Evolutionary conservation across 2,329 filamentous ascomycete species (phyloP).

Genomic region (Aspergillus ochraceus): DNA sequence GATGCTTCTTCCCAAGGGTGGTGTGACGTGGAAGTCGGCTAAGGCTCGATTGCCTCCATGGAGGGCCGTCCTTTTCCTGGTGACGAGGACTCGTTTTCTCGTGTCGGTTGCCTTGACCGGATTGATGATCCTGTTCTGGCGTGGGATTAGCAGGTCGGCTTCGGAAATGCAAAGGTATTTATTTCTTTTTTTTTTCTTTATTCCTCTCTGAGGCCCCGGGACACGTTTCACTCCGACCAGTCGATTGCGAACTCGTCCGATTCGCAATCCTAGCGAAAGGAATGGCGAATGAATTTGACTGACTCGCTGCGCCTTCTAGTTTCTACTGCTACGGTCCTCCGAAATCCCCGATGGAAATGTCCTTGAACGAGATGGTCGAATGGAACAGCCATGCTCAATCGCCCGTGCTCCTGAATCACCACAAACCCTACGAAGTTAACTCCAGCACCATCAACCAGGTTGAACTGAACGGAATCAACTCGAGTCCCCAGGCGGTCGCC

Average conservation of each 20-base stretch:
- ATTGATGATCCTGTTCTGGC: constrained; percentile 80
- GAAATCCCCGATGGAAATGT: constrained; percentile 96
- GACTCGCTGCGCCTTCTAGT: constrained; percentile 50
- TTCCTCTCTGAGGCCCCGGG: not conserved
- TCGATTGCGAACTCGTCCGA: constrained; percentile 4
- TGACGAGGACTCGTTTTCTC: constrained; percentile 77
- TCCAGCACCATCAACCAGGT: constrained; percentile 74
- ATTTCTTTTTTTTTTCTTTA: not conserved
- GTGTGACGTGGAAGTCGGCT: constrained; percentile 89
- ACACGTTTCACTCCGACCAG: not conserved
- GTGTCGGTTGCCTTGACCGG: constrained; percentile 69
- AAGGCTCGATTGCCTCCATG: constrained; percentile 75
- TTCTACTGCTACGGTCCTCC: constrained; percentile 97
- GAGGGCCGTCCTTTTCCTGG: constrained; percentile 67
- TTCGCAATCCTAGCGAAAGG: not conserved
- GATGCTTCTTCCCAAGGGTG: constrained; percentile 90
- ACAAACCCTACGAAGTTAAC: constrained; percentile 83
- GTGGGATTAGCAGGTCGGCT: constrained; percentile 75
- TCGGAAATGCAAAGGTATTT: constrained; percentile 87
- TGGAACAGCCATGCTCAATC: constrained; percentile 90
- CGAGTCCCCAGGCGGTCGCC: constrained; percentile 72
- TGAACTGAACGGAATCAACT: constrained; percentile 81
- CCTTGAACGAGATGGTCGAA: constrained; percentile 80
- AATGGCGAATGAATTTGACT: not conserved
- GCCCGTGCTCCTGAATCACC: constrained; percentile 94